Evolutionary conservation across 2,329 filamentous ascomycete genomes (phyloP), one percentile per base, ranked within the genome.

Genomic region (Diplodia scrobiculata): DNA sequence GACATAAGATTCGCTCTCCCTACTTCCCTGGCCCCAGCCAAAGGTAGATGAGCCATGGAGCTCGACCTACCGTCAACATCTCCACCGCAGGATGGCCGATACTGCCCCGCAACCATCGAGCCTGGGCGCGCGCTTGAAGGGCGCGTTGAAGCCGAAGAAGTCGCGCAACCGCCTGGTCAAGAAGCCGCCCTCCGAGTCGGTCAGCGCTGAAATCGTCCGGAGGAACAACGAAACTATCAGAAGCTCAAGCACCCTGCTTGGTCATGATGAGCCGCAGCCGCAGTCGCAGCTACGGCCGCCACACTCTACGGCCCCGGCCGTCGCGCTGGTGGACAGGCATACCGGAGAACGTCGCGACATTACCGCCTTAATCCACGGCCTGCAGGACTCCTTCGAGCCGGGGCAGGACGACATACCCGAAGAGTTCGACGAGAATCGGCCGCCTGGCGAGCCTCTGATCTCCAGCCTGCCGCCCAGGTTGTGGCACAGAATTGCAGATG

Each of bases 401-500:
- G 67, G 76, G 9, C 69, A 69, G 32, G 68, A 65, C 32, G 68
- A 67, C 14, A 66, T 67, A 47, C 45, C 60, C 52, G 67, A 29
- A 25, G 32, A 65, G 50, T 65, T 63, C 62, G 65, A 54, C 70
- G 81, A 85, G 63, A 69, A 70, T 6, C 72, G 80, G 17, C 55
- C 48, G 5, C 65, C 65, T 17, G 65, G 65, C 17, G 65, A 66
- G 50, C 65, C 65, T 32, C 36, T 66, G 13, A 76, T 86, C 38
- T 78, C 78, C 0, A 81, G 77, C 50, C 72, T 86, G 14, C 73
- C 83, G 3, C 68, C 75, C 1, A 71, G 74, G 3, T 67, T 85
- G 3, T 87, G 84, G 84, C 71, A 73, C 7, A 68, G 68, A 3
- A 79, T 86, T 47, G 73, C 79, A 13, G 41, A 62, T 21, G 41